These are phyloP conservation scores for Xanthoceras sorbifolium DNA, from an alignment of 345 rosid genomes.

Conservation along the genomic window DNA sequence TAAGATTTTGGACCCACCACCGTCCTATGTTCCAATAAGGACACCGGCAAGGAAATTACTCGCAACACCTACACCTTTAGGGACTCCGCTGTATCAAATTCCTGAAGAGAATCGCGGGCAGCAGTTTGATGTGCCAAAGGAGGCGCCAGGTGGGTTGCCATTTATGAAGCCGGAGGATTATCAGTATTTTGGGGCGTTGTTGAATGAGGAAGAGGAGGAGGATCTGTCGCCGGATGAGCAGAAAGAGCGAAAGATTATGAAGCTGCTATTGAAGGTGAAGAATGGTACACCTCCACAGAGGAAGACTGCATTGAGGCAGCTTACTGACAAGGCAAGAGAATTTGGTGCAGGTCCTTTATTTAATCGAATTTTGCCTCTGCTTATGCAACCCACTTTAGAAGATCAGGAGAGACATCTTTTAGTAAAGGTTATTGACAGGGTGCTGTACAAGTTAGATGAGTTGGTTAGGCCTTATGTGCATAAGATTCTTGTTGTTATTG, in stretches of 20 bases:
- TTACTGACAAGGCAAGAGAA: conserved; percentile 96
- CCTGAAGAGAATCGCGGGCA: conserved; percentile 96
- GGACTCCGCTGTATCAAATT: conserved; percentile 81
- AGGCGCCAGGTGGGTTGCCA: conserved; percentile 87
- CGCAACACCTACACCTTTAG: conserved; percentile 91
- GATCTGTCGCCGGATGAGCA: conserved; percentile 90
- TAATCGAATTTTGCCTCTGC: conserved; percentile 81
- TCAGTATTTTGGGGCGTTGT: conserved; percentile 82
- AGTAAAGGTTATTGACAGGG: conserved; percentile 96
- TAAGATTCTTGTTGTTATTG: conserved; percentile 98
- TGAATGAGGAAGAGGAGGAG: conserved; percentile 94
- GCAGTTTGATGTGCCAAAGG: conserved; percentile 94
- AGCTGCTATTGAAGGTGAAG: conserved; percentile 92
- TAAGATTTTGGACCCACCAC: conserved; percentile 91
- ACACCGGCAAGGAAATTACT: conserved; percentile 87
- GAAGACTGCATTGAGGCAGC: conserved; percentile 95
- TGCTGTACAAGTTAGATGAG: conserved; percentile 93
- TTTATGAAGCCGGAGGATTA: conserved; percentile 98
- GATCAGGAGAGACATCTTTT: conserved; percentile 99
- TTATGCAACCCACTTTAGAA: conserved; percentile 97
- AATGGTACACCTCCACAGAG: conserved; percentile 99
- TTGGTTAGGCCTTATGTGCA: conserved; percentile 96
- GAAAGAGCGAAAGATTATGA: conserved; percentile 97
- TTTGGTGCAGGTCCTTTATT: conserved; percentile 98
- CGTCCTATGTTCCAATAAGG: conserved; percentile 90